Evolutionary conservation across 495 filamentous ascomycete genomes (phyloP), one percentile per base, ranked within the genome.

Genomic region (Podospora sp.): DNA sequence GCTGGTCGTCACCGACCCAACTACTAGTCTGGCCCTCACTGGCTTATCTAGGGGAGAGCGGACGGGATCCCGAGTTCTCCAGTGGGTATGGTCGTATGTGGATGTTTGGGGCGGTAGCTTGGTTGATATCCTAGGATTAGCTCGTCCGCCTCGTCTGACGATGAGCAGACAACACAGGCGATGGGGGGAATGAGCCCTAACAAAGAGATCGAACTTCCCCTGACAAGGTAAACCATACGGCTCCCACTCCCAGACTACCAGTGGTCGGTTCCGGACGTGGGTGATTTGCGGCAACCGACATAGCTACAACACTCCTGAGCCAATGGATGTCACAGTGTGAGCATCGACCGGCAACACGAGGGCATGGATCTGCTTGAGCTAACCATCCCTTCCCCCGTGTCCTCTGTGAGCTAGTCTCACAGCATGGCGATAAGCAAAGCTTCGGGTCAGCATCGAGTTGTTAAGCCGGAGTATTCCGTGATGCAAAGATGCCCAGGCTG

Each of bases 51-150:
- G 73, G 79, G 79, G 78, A 79, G 81, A 83, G 77, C 81, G 79
- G 80, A 83, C 81, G 81, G 81, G 79, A 80, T 79, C 76, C 80
- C 81, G 79, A 78, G 68, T 76, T 76, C 67, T 82, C 81, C 69
- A 72, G 40, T 73, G 72, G 72, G 58, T 82, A 73, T 81, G 80
- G 78, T 80, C 8, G 29, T 4, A 33, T 33, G 29, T 33, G 29
- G 29, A 4, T 4, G 29, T 33, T 8, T 4, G 3, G 29, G 8
- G 4, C 8, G 29, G 29, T 8, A 33, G 29, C 3, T 8, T 33
- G 29, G 29, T 33, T 33, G 29, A 33, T 33, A 8, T 33, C 8
- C 8, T 33, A 4, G n/a, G 29, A 33, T 33, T 33, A 8, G 29
- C 4, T 8, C 8, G 29, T 3, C 4, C 8, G 29, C 8, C 29